These are phyloP conservation scores for Metarhizium humberi DNA, from an alignment of 2,329 filamentous ascomycete species.

Conservation along the genomic window DNA sequence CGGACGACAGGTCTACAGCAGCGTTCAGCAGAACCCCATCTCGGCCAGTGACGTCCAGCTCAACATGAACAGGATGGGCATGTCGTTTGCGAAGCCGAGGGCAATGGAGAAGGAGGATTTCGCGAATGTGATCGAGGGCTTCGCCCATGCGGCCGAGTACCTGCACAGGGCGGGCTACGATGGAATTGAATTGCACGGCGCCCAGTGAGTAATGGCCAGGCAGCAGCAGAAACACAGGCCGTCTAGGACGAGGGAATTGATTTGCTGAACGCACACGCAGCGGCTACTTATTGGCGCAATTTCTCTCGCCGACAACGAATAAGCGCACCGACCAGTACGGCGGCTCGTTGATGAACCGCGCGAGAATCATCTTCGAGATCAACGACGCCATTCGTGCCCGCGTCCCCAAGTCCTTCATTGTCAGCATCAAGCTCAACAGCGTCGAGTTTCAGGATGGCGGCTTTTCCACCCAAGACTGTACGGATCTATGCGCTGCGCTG, in stretches of 20 bases:
- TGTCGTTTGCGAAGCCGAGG: slow-evolving; percentile 36
- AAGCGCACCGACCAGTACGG: slow-evolving; percentile 43
- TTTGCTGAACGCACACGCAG: slow-evolving; percentile 4
- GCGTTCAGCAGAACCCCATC: slow-evolving; percentile 11
- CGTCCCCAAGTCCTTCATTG: slow-evolving; percentile 25
- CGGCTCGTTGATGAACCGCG: slow-evolving; percentile 31
- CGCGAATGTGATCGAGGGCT: slow-evolving; percentile 45
- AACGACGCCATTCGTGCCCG: slow-evolving; percentile 23
- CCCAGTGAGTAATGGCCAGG: slow-evolving; percentile 25
- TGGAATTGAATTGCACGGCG: slow-evolving; percentile 41
- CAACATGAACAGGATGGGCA: slow-evolving; percentile 10
- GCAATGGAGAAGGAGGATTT: slow-evolving; percentile 47
- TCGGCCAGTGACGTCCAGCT: slow-evolving; percentile 26
- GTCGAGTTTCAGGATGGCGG: slow-evolving; percentile 47
- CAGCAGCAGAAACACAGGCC: background rate
- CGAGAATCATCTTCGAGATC: slow-evolving; percentile 36
- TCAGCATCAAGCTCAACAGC: slow-evolving; percentile 49
- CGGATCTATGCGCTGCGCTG: slow-evolving; percentile 34
- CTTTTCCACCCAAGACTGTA: slow-evolving; percentile 41
- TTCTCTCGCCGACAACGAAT: slow-evolving; percentile 41
- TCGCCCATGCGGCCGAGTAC: slow-evolving; percentile 52
- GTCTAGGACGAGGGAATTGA: background rate
- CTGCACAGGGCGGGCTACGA: slow-evolving; percentile 53
- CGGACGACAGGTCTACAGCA: slow-evolving; percentile 29
- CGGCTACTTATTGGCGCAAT: slow-evolving; percentile 44